Conservation (phyloP, 371 early-diverging fungal species). For the Mortierella sp. region DNA sequence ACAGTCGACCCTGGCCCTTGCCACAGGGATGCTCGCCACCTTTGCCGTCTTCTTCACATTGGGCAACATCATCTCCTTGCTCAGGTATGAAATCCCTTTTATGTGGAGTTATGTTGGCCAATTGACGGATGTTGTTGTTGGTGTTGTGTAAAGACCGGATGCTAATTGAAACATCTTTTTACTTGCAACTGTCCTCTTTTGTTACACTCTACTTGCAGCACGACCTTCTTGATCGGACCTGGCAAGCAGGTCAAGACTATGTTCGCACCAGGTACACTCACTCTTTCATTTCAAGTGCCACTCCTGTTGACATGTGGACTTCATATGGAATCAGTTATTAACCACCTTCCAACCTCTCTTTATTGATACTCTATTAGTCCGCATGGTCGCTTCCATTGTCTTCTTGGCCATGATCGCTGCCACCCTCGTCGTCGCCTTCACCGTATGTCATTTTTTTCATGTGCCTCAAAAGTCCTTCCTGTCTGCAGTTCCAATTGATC, state of each 20-base stretch:
- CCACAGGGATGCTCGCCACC: constrained; percentile 68
- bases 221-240: constrained; percentile 91
- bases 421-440: constrained; percentile 76
- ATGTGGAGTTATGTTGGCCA: no score
- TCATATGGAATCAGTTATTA: not conserved
- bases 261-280: constrained; percentile 75
- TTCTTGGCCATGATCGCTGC: constrained; percentile 70
- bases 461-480: not conserved
- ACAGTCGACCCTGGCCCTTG: constrained; percentile 77
- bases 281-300: not conserved
- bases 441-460: constrained; percentile 19
- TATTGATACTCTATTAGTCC: constrained; percentile 59
- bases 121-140: no score
- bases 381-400: constrained; percentile 76
- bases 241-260: constrained; percentile 88
- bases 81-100: constrained; percentile 65
- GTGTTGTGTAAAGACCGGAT: not conserved
- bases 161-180: not conserved
- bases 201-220: constrained; percentile 58
- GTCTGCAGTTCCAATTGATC: not conserved
- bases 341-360: constrained; percentile 56
- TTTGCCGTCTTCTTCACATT: constrained; percentile 93
- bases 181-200: not conserved
- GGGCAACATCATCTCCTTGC: constrained; percentile 89
- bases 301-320: not conserved